A percentile compares a stretch with the other conserved stretches of the same genome.
Evolutionary conservation across 192 early-diverging fungal genomes (phyloP).

Genomic region (Linnemannia hyalina): DNA sequence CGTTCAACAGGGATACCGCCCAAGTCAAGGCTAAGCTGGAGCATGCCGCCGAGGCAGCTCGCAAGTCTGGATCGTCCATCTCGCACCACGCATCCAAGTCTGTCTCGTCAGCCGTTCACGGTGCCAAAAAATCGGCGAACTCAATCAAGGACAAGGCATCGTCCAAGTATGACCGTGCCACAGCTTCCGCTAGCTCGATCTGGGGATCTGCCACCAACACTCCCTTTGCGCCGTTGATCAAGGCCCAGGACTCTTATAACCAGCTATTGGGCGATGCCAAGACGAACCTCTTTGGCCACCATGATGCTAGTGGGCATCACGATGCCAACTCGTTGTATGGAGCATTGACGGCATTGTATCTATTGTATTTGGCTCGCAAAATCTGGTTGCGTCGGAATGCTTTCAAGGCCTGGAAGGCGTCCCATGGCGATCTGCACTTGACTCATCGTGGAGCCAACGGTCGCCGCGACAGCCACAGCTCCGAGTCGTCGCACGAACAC

Average conservation of each 20-base stretch:
- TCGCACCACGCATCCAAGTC: slow-evolving; percentile 37
- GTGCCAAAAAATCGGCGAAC: slow-evolving; percentile 19
- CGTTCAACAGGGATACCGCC: slow-evolving; percentile 37
- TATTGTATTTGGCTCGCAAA: slow-evolving; percentile 34
- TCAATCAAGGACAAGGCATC: slow-evolving; percentile 18
- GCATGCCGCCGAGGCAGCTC: slow-evolving; percentile 24
- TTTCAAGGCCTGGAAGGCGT: neutral
- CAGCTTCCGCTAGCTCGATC: slow-evolving; percentile 37
- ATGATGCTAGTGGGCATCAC: neutral
- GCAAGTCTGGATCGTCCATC: slow-evolving; percentile 34
- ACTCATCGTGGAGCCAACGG: neutral
- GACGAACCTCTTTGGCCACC: slow-evolving; percentile 22
- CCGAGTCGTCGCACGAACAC: slow-evolving; percentile 29
- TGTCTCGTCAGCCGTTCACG: slow-evolving; percentile 22
- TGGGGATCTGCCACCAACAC: slow-evolving; percentile 35
- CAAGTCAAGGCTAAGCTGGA: slow-evolving; percentile 41
- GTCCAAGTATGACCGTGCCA: slow-evolving; percentile 30
- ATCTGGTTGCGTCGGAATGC: slow-evolving; percentile 40
- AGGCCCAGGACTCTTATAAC: slow-evolving; percentile 35
- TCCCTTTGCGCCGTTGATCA: slow-evolving; percentile 27
- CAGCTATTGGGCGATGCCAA: slow-evolving; percentile 31
- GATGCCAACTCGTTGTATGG: slow-evolving; percentile 40
- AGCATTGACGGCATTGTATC: slow-evolving; percentile 37
- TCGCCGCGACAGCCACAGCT: slow-evolving; percentile 29
- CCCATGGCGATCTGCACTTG: slow-evolving; percentile 12